These are phyloP conservation scores for Salix caprea DNA, from an alignment of 345 rosid species.

Conservation along the genomic window DNA sequence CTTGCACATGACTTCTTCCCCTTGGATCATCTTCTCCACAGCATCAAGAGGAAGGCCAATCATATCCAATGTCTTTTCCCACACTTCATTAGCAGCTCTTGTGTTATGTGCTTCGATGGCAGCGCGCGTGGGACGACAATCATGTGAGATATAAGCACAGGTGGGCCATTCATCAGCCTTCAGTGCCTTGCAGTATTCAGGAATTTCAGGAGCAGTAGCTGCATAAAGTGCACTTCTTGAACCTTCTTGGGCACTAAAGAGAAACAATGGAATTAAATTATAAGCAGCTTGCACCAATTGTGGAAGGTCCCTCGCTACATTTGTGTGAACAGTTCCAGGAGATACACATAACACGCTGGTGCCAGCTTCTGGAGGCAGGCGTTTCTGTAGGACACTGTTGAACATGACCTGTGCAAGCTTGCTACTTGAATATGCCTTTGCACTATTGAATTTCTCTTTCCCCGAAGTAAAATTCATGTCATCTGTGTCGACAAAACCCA, in stretches of 20 bases:
- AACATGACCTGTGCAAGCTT: constrained; percentile 19
- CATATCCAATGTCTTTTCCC: constrained; percentile 24
- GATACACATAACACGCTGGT: constrained; percentile 12
- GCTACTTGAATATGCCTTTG: constrained; percentile 12
- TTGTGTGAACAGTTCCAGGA: constrained; percentile 14
- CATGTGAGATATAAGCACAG: constrained; percentile 11
- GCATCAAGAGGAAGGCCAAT: constrained; percentile 16
- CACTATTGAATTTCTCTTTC: not conserved
- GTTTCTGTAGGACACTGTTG: constrained; percentile 9
- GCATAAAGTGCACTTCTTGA: constrained; percentile 15
- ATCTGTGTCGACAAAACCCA: constrained; percentile 6
- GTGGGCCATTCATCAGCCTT: constrained; percentile 8
- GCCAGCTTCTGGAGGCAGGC: not conserved
- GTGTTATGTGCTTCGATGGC: constrained; percentile 9
- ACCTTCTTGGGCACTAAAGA: constrained; percentile 10
- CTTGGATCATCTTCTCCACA: constrained; percentile 10
- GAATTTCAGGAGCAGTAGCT: constrained; percentile 11
- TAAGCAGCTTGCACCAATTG: not conserved
- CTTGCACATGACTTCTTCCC: constrained; percentile 16
- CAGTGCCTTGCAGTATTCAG: constrained; percentile 3
- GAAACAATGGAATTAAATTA: not conserved
- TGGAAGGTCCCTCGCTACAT: constrained; percentile 18
- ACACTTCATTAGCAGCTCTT: not conserved
- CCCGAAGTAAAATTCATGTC: constrained; percentile 7
- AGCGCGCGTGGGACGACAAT: constrained; percentile 4